Conservation (phyloP, 2,329 filamentous ascomycete species). For the Nemania sp. region DNA sequence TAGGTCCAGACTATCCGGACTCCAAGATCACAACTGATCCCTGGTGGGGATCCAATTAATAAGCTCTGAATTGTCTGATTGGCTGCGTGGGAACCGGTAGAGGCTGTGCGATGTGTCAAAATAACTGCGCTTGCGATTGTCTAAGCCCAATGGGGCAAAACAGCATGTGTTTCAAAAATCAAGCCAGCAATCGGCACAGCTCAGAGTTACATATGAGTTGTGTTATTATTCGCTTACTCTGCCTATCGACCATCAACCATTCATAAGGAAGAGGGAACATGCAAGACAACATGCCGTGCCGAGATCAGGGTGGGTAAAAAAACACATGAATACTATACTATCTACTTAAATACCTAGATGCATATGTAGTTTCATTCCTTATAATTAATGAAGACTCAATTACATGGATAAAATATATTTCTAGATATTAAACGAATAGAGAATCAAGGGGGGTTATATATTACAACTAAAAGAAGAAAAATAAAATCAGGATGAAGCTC, state of each 20-base stretch:
- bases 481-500: background rate
- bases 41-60: conserved; percentile 39
- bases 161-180: conserved; percentile 33
- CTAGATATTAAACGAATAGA: background rate
- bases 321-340: conserved; percentile 19
- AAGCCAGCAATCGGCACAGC: conserved; percentile 7
- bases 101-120: conserved; percentile 39
- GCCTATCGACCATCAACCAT: conserved; percentile 22
- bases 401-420: background rate
- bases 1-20: conserved; percentile 4
- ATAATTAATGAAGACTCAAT: background rate
- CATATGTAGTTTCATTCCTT: conserved; percentile 7
- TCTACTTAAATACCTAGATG: background rate
- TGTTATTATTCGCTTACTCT: conserved; percentile 33
- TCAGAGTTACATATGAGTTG: conserved; percentile 12
- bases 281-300: conserved; percentile 40
- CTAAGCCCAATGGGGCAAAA: conserved; percentile 41
- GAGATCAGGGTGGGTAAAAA: conserved; percentile 30
- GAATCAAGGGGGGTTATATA: background rate
- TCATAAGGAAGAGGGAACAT: conserved; percentile 32
- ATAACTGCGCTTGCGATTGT: conserved; percentile 22
- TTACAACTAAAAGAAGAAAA: background rate
- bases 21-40: conserved; percentile 40
- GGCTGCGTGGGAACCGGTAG: conserved; percentile 27
- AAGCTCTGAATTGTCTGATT: conserved; percentile 42